Percentiles rank a stretch among this genome's conserved stretches.
These are phyloP conservation scores for Geoglossum glabrum DNA, from an alignment of 495 filamentous ascomycete genomes.

Conservation along the genomic window DNA sequence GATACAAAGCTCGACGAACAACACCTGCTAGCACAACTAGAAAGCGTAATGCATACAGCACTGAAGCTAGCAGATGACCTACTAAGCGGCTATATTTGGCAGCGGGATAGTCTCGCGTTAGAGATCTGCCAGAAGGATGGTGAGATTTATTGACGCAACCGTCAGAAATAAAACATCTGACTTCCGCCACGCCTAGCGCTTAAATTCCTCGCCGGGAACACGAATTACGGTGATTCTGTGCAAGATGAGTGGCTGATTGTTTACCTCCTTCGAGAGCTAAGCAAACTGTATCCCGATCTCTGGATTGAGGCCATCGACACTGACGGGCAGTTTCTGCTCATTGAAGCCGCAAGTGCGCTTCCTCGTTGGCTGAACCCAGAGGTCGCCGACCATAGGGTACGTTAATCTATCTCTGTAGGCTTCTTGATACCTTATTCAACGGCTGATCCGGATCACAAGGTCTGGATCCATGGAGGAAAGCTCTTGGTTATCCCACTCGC, in stretches of 20 bases:
- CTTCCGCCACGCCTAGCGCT: not conserved
- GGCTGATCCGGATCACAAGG: conserved; percentile 5
- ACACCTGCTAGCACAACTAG: conserved; percentile 25
- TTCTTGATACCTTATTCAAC: conserved; percentile 13
- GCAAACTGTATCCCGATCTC: conserved; percentile 44
- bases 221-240: conserved; percentile 78
- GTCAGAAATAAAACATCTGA: not conserved
- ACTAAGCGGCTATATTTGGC: conserved; percentile 83
- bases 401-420: not conserved
- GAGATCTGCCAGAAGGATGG: conserved; percentile 38
- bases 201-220: conserved; percentile 39
- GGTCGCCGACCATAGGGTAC: conserved; percentile 60
- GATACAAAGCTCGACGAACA: conserved; percentile 25
- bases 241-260: conserved; percentile 97
- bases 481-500: conserved; percentile 4
- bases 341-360: conserved; percentile 77
- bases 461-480: conserved; percentile 18
- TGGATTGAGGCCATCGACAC: conserved; percentile 72
- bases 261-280: conserved; percentile 70
- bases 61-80: conserved; percentile 37
- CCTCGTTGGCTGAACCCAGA: conserved; percentile 88
- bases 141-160: conserved; percentile 12
- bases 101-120: conserved; percentile 57
- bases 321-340: conserved; percentile 86
- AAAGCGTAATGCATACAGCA: conserved; percentile 48